Conservation (phyloP, 345 rosid species). For the Boechera stricta region DNA sequence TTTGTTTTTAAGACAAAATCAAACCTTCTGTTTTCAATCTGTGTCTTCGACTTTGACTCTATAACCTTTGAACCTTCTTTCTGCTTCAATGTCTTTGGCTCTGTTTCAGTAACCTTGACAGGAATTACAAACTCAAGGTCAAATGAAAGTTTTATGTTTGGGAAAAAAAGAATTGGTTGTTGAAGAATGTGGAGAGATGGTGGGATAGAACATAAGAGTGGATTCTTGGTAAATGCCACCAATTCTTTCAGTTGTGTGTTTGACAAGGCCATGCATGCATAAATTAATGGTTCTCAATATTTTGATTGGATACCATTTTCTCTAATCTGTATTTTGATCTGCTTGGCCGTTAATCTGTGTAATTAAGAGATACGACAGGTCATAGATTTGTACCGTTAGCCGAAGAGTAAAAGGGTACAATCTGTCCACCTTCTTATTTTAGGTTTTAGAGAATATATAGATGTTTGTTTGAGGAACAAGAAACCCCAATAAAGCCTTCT, state of each 20-base stretch:
- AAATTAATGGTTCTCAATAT: background rate
- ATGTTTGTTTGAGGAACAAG: constrained; percentile 37
- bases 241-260: constrained; percentile 2
- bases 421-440: constrained; percentile 38
- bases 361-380: constrained; percentile 4
- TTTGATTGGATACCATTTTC: constrained; percentile 7
- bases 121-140: too few species aligned
- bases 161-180: too few species aligned
- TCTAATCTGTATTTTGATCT: constrained; percentile 3
- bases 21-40: too few species aligned
- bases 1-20: too few species aligned
- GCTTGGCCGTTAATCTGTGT: background rate
- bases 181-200: too few species aligned
- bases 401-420: background rate
- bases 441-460: constrained; percentile 27
- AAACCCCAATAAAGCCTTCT: constrained; percentile 22
- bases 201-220: too few species aligned
- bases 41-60: too few species aligned
- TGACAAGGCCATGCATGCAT: background rate
- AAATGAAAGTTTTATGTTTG: too few species aligned
- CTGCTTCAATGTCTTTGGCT: too few species aligned
- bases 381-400: background rate
- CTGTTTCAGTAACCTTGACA: too few species aligned
- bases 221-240: background rate
- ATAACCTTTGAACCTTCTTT: too few species aligned